Base-by-base conservation (phyloP, 441 rosid genomes). In the Breynia disticha region DNA sequence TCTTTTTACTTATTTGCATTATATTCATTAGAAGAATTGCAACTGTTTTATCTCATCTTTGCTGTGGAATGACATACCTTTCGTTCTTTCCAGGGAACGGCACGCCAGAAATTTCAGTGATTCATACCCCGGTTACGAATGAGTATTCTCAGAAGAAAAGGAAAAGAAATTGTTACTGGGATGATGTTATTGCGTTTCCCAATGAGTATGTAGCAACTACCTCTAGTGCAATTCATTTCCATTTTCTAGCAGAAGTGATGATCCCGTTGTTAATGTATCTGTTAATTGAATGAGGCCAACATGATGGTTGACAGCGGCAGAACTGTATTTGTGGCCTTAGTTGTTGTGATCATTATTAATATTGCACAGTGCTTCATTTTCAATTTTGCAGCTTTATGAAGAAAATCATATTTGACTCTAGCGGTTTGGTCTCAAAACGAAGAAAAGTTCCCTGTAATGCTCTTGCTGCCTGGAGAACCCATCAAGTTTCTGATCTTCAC, bases 91-190 rank as follows among this genome's bases (percentile, higher is more conserved):
- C 68, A 81, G 90, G 75, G 28, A 62, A 60, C 66, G 49, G 58
- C 46, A 66, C 82, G 35, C 87, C 70, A 1, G 78, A 77, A 51
- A 66, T 75, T 61, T 63, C 65, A 50, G 55, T 69, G 70, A 64
- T 85, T 56, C 77, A 61, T 41, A 85, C 95, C 1, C 96, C 95
- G 17, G 77, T 82, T 24, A 52, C 70, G 20, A 82, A 68, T 73
- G 96, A 90, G 68, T 55, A 54, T 60, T 50, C 68, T 49, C 77
- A 62, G 54, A 48, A 47, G 61, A 52, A 65, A 48, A 70, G 76
- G 71, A 84, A 84, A 70, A 72, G 87, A 59, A 83, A 78, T 66
- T 82, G 83, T 66, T 21, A 77, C 39, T 67, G 67, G 46, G 98
- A 91, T 67, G 81, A 83, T 32, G 61, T 68, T 49, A 71, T 73